Conservation (phyloP, 176 grass and related monocot species). For the Oryza coarctata region DNA sequence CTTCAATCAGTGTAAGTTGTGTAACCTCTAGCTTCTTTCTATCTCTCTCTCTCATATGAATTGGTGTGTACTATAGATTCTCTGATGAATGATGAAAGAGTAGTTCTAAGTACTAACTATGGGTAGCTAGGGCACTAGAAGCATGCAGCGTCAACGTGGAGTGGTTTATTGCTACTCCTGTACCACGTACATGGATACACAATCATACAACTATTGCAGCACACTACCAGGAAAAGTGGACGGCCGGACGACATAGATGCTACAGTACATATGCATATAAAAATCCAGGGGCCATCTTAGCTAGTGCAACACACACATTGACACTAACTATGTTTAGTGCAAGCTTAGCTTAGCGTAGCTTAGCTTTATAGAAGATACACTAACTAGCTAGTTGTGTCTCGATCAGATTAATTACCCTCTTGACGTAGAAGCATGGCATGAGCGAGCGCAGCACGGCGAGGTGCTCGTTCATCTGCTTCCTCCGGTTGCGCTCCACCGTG, state of each 20-base stretch:
- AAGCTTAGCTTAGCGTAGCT: background rate
- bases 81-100: background rate
- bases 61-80: background rate
- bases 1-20: too few relatives aligned
- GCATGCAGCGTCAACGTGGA: background rate
- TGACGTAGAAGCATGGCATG: slow-evolving; percentile 90
- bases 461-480: slow-evolving; percentile 92
- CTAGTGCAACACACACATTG: background rate
- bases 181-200: background rate
- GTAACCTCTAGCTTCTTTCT: too few relatives aligned
- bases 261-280: background rate
- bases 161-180: background rate
- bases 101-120: background rate
- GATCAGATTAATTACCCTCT: slow-evolving; percentile 62
- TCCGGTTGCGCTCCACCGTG: slow-evolving; percentile 85
- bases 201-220: background rate
- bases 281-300: too few relatives aligned
- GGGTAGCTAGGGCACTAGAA: background rate
- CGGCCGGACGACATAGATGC: background rate
- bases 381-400: too few relatives aligned
- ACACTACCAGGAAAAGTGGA: background rate
- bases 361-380: too few relatives aligned
- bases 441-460: slow-evolving; percentile 61
- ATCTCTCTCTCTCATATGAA: too few relatives aligned
- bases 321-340: background rate